These are phyloP conservation scores for Ceratocystiopsis sp. DNA, from an alignment of 2,329 filamentous ascomycete genomes.

Conservation along the genomic window DNA sequence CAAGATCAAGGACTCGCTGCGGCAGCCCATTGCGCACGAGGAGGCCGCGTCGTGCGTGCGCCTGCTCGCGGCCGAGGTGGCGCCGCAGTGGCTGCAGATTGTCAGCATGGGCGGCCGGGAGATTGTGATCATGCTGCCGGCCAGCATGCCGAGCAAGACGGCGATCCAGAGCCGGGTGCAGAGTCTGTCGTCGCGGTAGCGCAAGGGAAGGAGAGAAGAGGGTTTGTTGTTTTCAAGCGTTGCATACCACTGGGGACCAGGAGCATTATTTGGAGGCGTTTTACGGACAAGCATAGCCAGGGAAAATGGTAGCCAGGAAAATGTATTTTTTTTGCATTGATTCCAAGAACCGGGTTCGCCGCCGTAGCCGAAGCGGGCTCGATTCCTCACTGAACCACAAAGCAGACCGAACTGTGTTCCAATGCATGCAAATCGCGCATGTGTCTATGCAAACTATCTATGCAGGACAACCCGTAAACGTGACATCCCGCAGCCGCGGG, in stretches of 20 bases:
- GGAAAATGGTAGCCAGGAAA: no score
- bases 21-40: slow-evolving; percentile 33
- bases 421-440: no score
- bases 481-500: no score
- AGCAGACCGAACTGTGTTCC: no score
- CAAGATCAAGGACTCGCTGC: slow-evolving; percentile 51
- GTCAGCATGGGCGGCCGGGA: slow-evolving; percentile 35
- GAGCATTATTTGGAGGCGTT: neutral
- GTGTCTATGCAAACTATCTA: no score
- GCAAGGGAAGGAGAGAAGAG: neutral
- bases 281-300: neutral
- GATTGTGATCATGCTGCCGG: slow-evolving; percentile 37
- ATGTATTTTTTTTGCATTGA: no score
- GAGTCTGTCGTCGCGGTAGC: slow-evolving; percentile 2
- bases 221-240: neutral
- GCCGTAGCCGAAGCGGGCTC: no score
- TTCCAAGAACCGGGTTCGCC: no score
- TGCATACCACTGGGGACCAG: neutral
- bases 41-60: slow-evolving; percentile 33
- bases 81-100: slow-evolving; percentile 38
- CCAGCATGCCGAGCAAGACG: slow-evolving; percentile 17
- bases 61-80: slow-evolving; percentile 35
- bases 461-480: no score
- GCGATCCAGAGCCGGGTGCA: slow-evolving; percentile 17
- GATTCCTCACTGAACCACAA: no score